These are phyloP conservation scores for Carex arenaria DNA, from an alignment of 202 grass and related monocot genomes.

Conservation along the genomic window DNA sequence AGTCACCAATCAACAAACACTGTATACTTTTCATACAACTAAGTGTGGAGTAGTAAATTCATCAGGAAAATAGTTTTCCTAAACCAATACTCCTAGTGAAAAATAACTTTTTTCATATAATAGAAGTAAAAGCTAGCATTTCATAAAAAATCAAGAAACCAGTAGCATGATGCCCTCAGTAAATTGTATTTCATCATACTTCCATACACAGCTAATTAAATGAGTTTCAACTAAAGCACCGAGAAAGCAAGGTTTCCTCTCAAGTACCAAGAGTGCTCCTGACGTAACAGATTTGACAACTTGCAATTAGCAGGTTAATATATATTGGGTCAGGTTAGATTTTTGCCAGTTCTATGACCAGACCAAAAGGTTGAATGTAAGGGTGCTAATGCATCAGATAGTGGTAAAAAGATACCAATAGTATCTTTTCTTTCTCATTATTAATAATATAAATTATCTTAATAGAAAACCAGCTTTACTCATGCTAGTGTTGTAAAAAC, in stretches of 20 bases:
- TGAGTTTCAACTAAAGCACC: neutral
- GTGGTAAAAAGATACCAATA: neutral
- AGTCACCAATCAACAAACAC: neutral
- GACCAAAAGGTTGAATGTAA: neutral
- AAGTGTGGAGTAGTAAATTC: too few relatives aligned
- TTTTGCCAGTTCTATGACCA: neutral
- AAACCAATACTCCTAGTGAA: too few relatives aligned
- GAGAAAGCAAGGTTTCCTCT: neutral
- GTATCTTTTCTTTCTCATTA: neutral
- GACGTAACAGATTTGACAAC: neutral
- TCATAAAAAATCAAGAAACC: neutral
- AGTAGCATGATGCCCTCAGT: neutral
- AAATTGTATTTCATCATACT: neutral
- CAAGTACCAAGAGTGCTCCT: neutral
- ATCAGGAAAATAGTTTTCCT: too few relatives aligned
- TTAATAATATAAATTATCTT: neutral
- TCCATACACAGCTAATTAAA: neutral
- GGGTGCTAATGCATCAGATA: neutral
- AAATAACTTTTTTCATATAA: neutral
- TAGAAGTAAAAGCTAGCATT: neutral
- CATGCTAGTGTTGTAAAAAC: neutral
- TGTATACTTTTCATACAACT: too few relatives aligned
- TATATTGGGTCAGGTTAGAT: neutral
- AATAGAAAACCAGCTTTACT: neutral
- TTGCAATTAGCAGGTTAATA: neutral